A percentile compares a stretch with the other conserved stretches of the same genome.
phyloP scores from a whole-genome alignment of 2,329 filamentous ascomycete species.

The Paraconiothyrium sp. region DNA sequence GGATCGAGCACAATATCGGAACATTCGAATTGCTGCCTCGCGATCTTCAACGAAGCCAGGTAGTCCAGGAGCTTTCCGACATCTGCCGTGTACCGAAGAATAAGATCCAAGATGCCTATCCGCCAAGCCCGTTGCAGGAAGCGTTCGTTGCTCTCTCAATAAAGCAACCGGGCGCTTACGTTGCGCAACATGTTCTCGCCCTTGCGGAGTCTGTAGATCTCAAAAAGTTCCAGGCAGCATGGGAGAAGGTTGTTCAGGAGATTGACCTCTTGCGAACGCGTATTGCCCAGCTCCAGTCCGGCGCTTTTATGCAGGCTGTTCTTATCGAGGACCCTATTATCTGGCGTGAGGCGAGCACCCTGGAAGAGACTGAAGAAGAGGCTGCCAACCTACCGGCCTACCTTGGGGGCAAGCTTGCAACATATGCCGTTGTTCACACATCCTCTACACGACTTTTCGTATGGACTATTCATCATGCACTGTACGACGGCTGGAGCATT shows the following conservation, averaged over 20 bases:
- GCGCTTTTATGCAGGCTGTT: slow-evolving; percentile 41
- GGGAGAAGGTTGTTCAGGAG: slow-evolving; percentile 56
- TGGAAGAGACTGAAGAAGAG: slow-evolving; percentile 30
- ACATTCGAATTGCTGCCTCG: slow-evolving; percentile 35
- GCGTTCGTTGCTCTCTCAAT: slow-evolving; percentile 59
- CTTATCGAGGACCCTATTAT: slow-evolving; percentile 36
- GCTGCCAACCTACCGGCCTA: slow-evolving; percentile 30
- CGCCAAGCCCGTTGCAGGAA: slow-evolving; percentile 55
- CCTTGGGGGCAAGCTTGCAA: slow-evolving; percentile 35
- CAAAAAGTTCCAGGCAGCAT: slow-evolving; percentile 56
- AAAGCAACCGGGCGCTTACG: slow-evolving; percentile 59
- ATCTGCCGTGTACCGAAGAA: slow-evolving; percentile 34
- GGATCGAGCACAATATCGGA: slow-evolving; percentile 23
- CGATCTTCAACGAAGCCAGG: slow-evolving; percentile 21
- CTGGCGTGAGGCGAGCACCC: slow-evolving; percentile 34
- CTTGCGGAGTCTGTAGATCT: slow-evolving; percentile 53
- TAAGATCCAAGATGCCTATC: slow-evolving; percentile 52
- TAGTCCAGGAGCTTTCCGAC: slow-evolving; percentile 32
- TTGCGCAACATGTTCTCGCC: slow-evolving; percentile 56
- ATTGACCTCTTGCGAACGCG: slow-evolving; percentile 61
- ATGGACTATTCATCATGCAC: slow-evolving; percentile 53
- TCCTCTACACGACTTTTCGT: slow-evolving; percentile 40
- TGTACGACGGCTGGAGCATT: slow-evolving; percentile 54
- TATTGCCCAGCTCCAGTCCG: slow-evolving; percentile 39
- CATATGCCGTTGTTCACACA: slow-evolving; percentile 38